Evolutionary conservation across 352 stramenopile species (phyloP), one percentile per base, ranked within the genome.

Genomic region (Globisporangium spiculum): DNA sequence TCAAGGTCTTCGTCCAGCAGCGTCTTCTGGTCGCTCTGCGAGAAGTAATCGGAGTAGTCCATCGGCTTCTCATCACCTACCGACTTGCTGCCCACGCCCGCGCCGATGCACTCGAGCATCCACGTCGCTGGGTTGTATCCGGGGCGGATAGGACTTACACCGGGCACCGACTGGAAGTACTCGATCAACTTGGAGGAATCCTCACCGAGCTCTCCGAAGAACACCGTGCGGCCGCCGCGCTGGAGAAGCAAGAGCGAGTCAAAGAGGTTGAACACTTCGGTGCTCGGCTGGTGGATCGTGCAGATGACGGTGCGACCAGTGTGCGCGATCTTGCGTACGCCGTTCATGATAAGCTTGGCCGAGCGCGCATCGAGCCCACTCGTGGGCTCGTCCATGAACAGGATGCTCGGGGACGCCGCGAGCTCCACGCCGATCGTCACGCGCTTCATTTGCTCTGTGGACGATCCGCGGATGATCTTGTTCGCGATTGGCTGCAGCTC

Each of bases 241-340:
- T 88, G 70, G 14, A 98, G 75, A 4, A 98, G 65, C 57, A 97
- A 76, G 7, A 97, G 60, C 38, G 83, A 83, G 70, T 97, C 89
- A 67, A 97, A 97, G 32, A 90, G 80, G n/a, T 84, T 81, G 36
- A 98, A 97, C 7, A 98, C 86, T 58, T 97, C 86, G 3, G 80
- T 87, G 22, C 78, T 86, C 18, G 93, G 93, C 72, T 98, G 93
- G 68, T 98, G 93, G 71, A 98, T 98, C 7, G 91, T 98, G 61
- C 94, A 97, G 0, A 98, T 76, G 34, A 98, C 80, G 3, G 85
- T 94, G 20, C 81, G 71, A 1, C 90, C 89, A 5, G 80, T 81
- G 57, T 75, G 68, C 12, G 92, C 90, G 58, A 97, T 86, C 65
- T 96, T 95, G 60, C 92, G 90, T 20, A 98, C 79, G 1, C 94